Evolutionary conservation across 495 filamentous ascomycete species (phyloP), one percentile per base, ranked within the genome.

Genomic region (Aspergillus incahuasiensis): DNA sequence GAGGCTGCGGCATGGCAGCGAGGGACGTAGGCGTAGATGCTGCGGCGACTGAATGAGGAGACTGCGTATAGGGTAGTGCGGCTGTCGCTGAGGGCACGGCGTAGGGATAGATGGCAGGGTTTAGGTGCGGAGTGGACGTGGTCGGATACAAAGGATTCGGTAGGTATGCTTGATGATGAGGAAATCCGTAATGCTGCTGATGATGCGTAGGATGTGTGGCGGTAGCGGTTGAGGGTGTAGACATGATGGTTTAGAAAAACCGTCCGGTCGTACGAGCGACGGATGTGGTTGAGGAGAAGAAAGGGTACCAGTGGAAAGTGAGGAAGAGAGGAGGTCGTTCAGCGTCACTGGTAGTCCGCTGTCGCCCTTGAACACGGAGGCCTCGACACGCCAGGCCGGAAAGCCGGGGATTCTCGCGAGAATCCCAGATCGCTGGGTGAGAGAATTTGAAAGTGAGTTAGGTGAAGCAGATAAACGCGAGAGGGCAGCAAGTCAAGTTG

Each of bases 161-260:
- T 54, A 79, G 79, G 66, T 84, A 87, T 56, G 73, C 59, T 59
- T 79, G 83, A 58, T 88, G 86, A 71, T 87, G 86, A 64, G 86
- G 82, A 63, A 86, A 82, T 56, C 79, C 76, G 72, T 86, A 87
- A 63, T 80, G 80, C 59, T 84, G 84, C 63, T 87, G 86, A 61
- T 87, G 86, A 60, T 60, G 60, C 55, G 82, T 82, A 59, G 83
- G 81, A 66, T 88, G 79, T 60, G 88, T 89, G 59, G 88, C 86
- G 57, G 86, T 89, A 44, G 86, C 87, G 45, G 86, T 90, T 45
- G 89, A 91, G 43, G 89, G 89, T 16, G 89, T 91, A 75, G 90
- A 92, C 90, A 95, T 95, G 65, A 63, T 74, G 70, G 58, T 69
- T 52, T 46, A 57, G 61, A 56, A 52, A 64, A 62, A 62, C 61